phyloP scores from a whole-genome alignment of 1,284 basidiomycete species.

The Schizophyllum commune region DNA sequence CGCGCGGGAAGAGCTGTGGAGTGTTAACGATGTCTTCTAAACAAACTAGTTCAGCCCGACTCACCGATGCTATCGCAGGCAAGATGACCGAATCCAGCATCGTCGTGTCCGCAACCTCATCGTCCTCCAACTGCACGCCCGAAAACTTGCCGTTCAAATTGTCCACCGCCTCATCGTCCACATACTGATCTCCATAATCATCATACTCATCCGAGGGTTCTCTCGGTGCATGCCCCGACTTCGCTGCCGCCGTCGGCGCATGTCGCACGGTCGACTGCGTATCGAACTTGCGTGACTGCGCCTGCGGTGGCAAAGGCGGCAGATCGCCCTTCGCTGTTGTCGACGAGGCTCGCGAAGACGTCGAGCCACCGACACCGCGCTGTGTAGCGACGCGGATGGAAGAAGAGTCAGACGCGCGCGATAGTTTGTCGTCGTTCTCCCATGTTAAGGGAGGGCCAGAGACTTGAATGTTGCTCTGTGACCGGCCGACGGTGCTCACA shows the following conservation, averaged over 20 bases:
- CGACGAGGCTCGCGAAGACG: constrained; percentile 29
- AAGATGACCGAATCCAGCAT: constrained; percentile 94
- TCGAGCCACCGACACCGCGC: constrained; percentile 11
- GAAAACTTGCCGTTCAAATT: constrained; percentile 32
- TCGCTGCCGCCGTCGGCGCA: constrained; percentile 21
- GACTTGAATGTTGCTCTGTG: constrained; percentile 45
- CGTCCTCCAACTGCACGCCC: constrained; percentile 46
- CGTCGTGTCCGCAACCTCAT: constrained; percentile 71
- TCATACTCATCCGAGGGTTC: constrained; percentile 59
- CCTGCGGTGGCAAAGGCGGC: constrained; percentile 44
- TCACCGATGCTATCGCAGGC: constrained; percentile 86
- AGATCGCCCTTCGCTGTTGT: constrained; percentile 51
- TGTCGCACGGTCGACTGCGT: constrained; percentile 61
- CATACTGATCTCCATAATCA: constrained; percentile 53
- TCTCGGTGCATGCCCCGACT: constrained; percentile 21
- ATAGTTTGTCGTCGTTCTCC: constrained; percentile 62
- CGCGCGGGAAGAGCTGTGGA: constrained; percentile 76
- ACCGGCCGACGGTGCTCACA: constrained; percentile 57
- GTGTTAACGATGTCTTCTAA: constrained; percentile 2
- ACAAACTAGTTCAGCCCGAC: constrained; percentile 19
- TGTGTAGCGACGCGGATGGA: constrained; percentile 16
- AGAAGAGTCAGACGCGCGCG: constrained; percentile 29
- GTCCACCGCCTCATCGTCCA: constrained; percentile 28
- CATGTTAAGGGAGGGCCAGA: constrained; percentile 66
- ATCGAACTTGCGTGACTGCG: constrained; percentile 40